Evolutionary conservation across 2,329 filamentous ascomycete genomes (phyloP).

Genomic region (Venturia oleaginea): DNA sequence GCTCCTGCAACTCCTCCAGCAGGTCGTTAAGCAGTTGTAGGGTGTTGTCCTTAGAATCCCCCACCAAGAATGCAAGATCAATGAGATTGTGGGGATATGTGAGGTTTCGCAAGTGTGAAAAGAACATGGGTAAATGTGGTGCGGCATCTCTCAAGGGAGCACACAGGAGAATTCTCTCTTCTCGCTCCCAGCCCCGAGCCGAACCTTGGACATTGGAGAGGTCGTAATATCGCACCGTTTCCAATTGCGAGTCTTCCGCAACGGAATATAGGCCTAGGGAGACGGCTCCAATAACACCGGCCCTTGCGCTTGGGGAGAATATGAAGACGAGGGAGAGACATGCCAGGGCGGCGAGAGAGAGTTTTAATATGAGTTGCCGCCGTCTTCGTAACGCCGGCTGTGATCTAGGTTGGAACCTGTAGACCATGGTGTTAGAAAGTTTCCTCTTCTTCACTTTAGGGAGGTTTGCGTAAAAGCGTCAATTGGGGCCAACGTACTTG

Average conservation of each 20-base stretch:
- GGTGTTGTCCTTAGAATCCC: conserved; percentile 91
- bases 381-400: conserved; percentile 65
- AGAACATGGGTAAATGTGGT: conserved; percentile 93
- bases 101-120: conserved; percentile 90
- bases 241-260: conserved; percentile 65
- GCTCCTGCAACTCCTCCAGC: conserved; percentile 69
- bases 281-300: conserved; percentile 50
- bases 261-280: conserved; percentile 60
- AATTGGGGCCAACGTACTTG: conserved; percentile 50
- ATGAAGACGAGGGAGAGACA: conserved; percentile 56
- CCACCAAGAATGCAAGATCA: conserved; percentile 92
- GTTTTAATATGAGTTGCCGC: conserved; percentile 60
- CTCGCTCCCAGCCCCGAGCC: conserved; percentile 87
- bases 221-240: conserved; percentile 96
- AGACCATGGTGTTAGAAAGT: conserved; percentile 15
- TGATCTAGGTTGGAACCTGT: conserved; percentile 40
- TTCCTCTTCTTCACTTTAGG: neutral
- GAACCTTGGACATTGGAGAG: conserved; percentile 85
- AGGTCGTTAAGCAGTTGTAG: conserved; percentile 65
- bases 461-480: conserved; percentile 12
- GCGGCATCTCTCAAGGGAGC: conserved; percentile 90
- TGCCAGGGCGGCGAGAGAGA: conserved; percentile 48
- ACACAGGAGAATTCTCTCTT: conserved; percentile 90
- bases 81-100: conserved; percentile 96
- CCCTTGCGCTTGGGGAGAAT: conserved; percentile 66